Conservation (phyloP, 805 yeast species). For the Torulaspora gathmanii region DNA sequence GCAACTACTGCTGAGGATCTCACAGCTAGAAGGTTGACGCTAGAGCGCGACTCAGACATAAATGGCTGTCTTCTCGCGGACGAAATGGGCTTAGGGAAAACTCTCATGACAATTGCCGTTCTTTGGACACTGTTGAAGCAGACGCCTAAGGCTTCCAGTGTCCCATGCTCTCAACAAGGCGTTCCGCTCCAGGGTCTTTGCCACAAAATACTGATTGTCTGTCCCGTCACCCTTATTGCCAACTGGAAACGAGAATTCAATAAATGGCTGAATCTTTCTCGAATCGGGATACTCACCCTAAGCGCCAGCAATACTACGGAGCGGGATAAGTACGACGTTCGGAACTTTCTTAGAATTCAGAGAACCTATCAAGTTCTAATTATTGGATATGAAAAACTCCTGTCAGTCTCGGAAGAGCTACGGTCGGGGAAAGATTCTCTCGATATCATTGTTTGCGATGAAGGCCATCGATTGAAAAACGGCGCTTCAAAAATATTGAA, state of each 20-base stretch:
- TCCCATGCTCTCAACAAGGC: conserved; percentile 36
- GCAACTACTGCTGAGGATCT: not conserved
- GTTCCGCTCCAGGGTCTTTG: conserved; percentile 35
- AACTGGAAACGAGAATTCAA: conserved; percentile 87
- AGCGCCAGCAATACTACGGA: conserved; percentile 45
- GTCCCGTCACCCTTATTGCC: conserved; percentile 83
- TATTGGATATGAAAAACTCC: conserved; percentile 81
- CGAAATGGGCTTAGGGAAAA: conserved; percentile 95
- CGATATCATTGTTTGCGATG: conserved; percentile 86
- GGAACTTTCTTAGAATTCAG: conserved; percentile 54
- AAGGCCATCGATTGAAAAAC: conserved; percentile 87
- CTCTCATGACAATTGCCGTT: conserved; percentile 76
- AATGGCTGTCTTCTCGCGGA: conserved; percentile 86
- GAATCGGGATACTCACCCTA: conserved; percentile 62
- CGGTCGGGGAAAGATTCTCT: conserved; percentile 38
- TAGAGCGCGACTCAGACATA: conserved; percentile 28
- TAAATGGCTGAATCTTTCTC: conserved; percentile 75
- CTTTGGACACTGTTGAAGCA: conserved; percentile 80
- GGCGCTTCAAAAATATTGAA: conserved; percentile 65
- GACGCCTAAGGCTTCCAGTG: conserved; percentile 43
- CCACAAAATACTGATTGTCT: conserved; percentile 67
- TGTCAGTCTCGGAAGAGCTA: conserved; percentile 50
- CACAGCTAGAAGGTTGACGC: conserved; percentile 13
- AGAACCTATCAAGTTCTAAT: conserved; percentile 77
- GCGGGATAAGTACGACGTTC: conserved; percentile 53